These are phyloP conservation scores for Leucocoprinus leucothites DNA, from an alignment of 768 basidiomycete genomes.

Conservation along the genomic window DNA sequence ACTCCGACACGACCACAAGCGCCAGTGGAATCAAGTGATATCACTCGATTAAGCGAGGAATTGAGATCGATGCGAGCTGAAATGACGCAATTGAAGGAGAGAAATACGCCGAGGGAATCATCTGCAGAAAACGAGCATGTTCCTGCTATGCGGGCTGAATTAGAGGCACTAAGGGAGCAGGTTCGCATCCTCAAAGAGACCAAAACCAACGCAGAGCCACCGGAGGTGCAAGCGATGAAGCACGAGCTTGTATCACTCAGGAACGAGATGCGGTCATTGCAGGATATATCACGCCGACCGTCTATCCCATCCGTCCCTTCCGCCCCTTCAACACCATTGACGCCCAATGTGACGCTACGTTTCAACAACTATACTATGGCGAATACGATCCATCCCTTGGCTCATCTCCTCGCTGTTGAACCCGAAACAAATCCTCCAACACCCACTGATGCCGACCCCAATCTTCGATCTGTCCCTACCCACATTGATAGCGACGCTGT, in stretches of 20 bases:
- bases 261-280: slow-evolving; percentile 7
- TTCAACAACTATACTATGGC: background rate
- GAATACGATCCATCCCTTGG: slow-evolving; percentile 3
- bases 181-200: slow-evolving; percentile 6
- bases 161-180: slow-evolving; percentile 8
- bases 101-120: background rate
- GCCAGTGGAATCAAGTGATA: slow-evolving; percentile 2
- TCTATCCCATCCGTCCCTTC: background rate
- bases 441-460: background rate
- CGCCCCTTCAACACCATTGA: background rate
- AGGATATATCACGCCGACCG: background rate
- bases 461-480: background rate
- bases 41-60: slow-evolving; percentile 1
- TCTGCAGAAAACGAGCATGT: background rate
- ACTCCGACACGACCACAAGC: background rate
- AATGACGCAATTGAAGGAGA: slow-evolving; percentile 6
- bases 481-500: background rate
- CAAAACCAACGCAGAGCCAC: background rate
- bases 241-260: slow-evolving; percentile 6
- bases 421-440: background rate
- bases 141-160: slow-evolving; percentile 1
- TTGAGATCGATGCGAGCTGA: slow-evolving; percentile 7
- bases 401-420: slow-evolving; percentile 8
- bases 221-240: slow-evolving; percentile 6
- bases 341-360: slow-evolving; percentile 3